Evolutionary conservation across 192 early-diverging fungal species (phyloP).

Genomic region (Entophlyctis luteolus): DNA sequence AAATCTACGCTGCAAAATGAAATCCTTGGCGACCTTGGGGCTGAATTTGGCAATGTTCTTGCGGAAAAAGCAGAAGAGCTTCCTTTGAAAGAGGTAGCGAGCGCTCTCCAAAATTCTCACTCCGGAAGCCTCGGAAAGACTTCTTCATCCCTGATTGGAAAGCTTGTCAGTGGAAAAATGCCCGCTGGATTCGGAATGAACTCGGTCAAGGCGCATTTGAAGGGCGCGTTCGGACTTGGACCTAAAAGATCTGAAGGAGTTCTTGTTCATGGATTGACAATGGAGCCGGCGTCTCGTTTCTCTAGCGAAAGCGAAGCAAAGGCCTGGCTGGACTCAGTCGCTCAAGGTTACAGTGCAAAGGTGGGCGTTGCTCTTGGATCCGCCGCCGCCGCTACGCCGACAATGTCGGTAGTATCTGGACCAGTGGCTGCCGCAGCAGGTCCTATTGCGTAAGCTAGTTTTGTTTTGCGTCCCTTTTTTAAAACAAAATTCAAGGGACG

Average conservation of each 20-base stretch:
- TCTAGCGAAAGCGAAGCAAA: conserved; percentile 69
- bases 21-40: conserved; percentile 88
- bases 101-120: conserved; percentile 57
- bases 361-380: conserved; percentile 62
- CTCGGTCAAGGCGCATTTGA: conserved; percentile 71
- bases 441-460: conserved; percentile 38
- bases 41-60: conserved; percentile 76
- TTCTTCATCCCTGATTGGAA: conserved; percentile 65
- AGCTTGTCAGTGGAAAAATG: conserved; percentile 85
- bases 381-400: conserved; percentile 42
- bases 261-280: conserved; percentile 71
- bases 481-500: conserved; percentile 46
- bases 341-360: conserved; percentile 64
- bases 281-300: conserved; percentile 79
- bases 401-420: conserved; percentile 53
- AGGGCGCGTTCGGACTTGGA: conserved; percentile 69
- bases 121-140: conserved; percentile 80
- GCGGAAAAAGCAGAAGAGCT: conserved; percentile 92
- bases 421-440: conserved; percentile 51
- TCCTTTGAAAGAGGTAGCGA: conserved; percentile 75
- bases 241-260: conserved; percentile 68
- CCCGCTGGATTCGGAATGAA: conserved; percentile 83
- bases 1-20: conserved; percentile 97
- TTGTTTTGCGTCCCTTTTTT: conserved; percentile 10
- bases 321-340: conserved; percentile 73